Base-by-base conservation (phyloP, 441 rosid species). In the Omphalea diandra region DNA sequence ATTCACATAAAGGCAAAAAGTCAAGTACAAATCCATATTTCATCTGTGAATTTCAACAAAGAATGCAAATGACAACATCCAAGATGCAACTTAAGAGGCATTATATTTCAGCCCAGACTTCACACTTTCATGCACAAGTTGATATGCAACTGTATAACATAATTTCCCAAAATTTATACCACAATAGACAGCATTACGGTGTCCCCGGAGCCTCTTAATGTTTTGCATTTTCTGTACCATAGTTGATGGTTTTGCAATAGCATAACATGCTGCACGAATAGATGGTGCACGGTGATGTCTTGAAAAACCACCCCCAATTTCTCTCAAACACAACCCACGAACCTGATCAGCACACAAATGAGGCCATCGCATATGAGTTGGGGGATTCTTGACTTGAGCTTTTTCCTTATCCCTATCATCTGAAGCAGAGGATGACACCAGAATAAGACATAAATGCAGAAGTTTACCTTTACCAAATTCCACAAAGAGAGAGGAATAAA, bases 231-330 rank as follows among this genome's bases (percentile, higher is more conserved):
- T 91, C 78, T 89, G 92, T 58, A 94, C 96, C 98, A 96, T 84
- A 60, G 91, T 81, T 61, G 90, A 86, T 75, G 99, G 99, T 73
- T 96, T 94, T 61, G 92, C 98, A 85, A 90, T 89, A 73, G 84
- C 87, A 83, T 91, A 89, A 78, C 98, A 89, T 72, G 98, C 93
- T 58, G 96, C 92, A 71, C 86, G 98, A 79, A 87, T 78, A 74
- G 98, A 90, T 65, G 99, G 99, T 67, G 98, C 91, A 52, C 98
- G 97, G 68, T 91, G 97, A 79, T 96, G 98, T 76, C 92, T 88
- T 69, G 89, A 70, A 82, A 94, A 96, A 80, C 99, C 99, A 80
- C 99, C 99, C 65, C 99, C 98, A 69, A 96, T 88, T 86, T 96
- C 99, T 79, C 99, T 91, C 85, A 96, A 86, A 79, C 85, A 75